Base-by-base conservation (phyloP, 805 yeast species). In the Grigorovia transvaalensis region DNA sequence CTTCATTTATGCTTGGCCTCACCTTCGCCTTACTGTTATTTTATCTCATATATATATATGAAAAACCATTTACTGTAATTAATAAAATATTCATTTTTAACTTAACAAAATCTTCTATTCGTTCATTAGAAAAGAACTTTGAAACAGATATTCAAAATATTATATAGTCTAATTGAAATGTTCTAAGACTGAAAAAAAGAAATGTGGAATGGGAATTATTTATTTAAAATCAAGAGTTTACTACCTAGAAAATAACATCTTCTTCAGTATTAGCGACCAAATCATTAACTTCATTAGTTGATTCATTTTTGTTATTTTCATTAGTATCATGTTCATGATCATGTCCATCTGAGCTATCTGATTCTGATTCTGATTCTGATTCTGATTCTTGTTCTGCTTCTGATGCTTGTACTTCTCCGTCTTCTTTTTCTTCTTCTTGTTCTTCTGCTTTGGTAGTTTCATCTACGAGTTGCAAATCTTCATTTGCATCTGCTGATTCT, bases 181-280 rank as follows among this genome's bases (percentile, higher is more conserved):
- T 33, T 33, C 15, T 2, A 33, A 33, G 9, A 33, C 15, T 33
- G 8, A 33, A 33, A 33, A 33, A 33, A 33, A 11, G 38, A 33
- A 33, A 33, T 11, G 15, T 5, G 15, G 15, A 33, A 11, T 33
- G 38, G 15, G 38, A 23, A 23, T 23, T 23, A 6, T 23, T 23
- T 33, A 33, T 13, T 9, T 8, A 33, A 33, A 33, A 33, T 33
- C 15, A 11, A 33, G n/a, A 33, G 4, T 33, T 23, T 23, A 23
- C 2, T 30, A 9, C 3, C 48, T 57, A 74, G 56, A 74, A 74
- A 47, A 75, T 74, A 45, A 75, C 76, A 56, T 73, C 77, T 5
- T 74, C 78, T 57, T 74, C 78, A 47, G 65, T 68, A 48, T 69
- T 72, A 29, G 71, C 71, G 46, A 70, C 66, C 38, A 74, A 51